These are phyloP conservation scores for Auriscalpium microsporum DNA, from an alignment of 768 basidiomycete species.

Conservation along the genomic window DNA sequence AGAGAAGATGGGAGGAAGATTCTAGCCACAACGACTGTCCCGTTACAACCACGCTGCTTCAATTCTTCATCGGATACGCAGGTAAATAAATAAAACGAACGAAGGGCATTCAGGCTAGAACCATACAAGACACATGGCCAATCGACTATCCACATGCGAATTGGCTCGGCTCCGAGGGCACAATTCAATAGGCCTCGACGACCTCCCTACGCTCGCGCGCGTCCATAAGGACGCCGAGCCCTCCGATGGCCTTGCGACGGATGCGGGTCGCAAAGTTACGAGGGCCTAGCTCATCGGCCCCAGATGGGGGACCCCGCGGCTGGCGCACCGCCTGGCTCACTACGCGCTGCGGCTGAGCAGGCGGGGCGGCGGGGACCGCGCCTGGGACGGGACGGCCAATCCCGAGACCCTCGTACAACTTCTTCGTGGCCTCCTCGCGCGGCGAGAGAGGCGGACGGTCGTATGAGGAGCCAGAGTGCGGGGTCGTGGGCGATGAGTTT, in stretches of 20 bases:
- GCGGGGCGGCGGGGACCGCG: conserved; percentile 30
- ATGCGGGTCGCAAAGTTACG: conserved; percentile 86
- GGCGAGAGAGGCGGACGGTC: conserved; percentile 57
- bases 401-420: conserved; percentile 83
- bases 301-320: conserved; percentile 81
- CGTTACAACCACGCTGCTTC: conserved; percentile 2
- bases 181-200: conserved; percentile 11
- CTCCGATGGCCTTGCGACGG: conserved; percentile 77
- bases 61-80: conserved; percentile 9
- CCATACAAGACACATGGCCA: no score
- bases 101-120: conserved; percentile 11
- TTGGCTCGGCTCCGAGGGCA: background rate
- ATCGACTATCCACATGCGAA: background rate
- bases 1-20: background rate
- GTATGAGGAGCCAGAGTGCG: conserved; percentile 56
- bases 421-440: conserved; percentile 82
- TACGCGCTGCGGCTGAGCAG: conserved; percentile 37
- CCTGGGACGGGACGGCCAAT: conserved; percentile 53
- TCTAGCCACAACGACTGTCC: conserved; percentile 1
- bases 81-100: conserved; percentile 14
- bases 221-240: conserved; percentile 69
- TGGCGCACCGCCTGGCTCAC: conserved; percentile 72
- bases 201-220: conserved; percentile 69
- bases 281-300: conserved; percentile 77
- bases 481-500: conserved; percentile 64